Conservation (phyloP, 225 moss, liverwort and hornwort species). For the Antitrichia curtipendula region DNA sequence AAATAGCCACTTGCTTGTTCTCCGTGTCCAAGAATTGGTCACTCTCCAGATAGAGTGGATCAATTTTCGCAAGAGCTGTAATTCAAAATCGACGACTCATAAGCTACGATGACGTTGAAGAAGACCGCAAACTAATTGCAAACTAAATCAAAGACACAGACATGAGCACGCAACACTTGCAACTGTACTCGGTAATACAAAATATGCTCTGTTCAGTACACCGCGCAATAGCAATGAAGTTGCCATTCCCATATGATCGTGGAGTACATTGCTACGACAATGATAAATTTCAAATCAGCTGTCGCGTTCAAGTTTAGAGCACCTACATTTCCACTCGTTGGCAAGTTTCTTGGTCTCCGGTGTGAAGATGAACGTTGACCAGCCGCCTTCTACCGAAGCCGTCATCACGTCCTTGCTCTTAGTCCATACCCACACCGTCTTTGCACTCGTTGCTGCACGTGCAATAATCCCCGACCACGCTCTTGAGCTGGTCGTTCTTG, state of each 20-base stretch:
- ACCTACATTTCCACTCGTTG: conserved; percentile 53
- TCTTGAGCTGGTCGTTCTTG: background rate
- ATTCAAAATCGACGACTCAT: background rate
- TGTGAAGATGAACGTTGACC: conserved; percentile 76
- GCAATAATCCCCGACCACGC: background rate
- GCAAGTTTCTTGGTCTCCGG: conserved; percentile 54
- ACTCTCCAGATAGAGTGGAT: conserved; percentile 34
- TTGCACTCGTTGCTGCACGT: background rate
- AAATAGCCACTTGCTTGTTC: conserved; percentile 46
- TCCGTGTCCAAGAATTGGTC: conserved; percentile 45
- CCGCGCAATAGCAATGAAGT: background rate
- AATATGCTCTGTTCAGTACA: background rate
- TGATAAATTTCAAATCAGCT: background rate
- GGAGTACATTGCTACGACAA: background rate
- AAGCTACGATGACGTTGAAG: background rate
- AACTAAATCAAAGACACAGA: background rate
- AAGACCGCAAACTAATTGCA: background rate
- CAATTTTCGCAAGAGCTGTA: conserved; percentile 58
- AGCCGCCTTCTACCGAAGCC: conserved; percentile 80
- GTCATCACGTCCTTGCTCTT: conserved; percentile 90
- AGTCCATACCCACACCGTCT: conserved; percentile 87
- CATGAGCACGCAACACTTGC: background rate
- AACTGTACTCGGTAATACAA: background rate
- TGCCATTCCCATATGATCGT: background rate
- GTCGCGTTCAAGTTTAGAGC: background rate